These are phyloP conservation scores for Psilocybe mexicana DNA, from an alignment of 1,284 basidiomycete species.

Conservation along the genomic window DNA sequence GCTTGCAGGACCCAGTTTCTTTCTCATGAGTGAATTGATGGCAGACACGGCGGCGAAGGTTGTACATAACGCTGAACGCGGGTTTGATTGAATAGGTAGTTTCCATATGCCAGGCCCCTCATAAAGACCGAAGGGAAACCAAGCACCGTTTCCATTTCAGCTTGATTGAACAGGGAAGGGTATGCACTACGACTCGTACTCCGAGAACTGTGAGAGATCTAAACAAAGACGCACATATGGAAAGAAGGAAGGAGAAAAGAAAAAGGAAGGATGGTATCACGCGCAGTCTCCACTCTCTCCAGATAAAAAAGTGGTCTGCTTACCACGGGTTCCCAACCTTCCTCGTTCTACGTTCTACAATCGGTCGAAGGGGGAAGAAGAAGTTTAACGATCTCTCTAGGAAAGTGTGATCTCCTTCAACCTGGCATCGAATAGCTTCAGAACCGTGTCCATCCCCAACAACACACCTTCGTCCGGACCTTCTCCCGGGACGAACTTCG, in stretches of 20 bases:
- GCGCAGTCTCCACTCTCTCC: no score
- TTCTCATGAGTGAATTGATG: neutral
- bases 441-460: slow-evolving; percentile 66
- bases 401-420: slow-evolving; percentile 28
- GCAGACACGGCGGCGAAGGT: neutral
- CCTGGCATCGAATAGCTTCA: slow-evolving; percentile 58
- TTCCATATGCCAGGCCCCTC: neutral
- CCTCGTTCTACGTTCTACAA: no score
- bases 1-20: neutral
- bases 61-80: neutral
- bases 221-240: neutral
- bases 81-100: neutral
- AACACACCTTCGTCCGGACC: slow-evolving; percentile 83
- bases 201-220: neutral
- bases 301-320: neutral
- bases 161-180: no score
- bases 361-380: neutral
- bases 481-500: slow-evolving; percentile 64
- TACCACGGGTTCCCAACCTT: neutral
- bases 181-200: no score
- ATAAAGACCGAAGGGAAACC: neutral
- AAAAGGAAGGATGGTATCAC: neutral
- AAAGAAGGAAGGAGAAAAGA: neutral
- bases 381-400: no score
- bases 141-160: neutral